Percentiles rank a stretch among this genome's conserved stretches.
These are phyloP conservation scores for Venturia asperata DNA, from an alignment of 2,329 filamentous ascomycete genomes.

Conservation along the genomic window DNA sequence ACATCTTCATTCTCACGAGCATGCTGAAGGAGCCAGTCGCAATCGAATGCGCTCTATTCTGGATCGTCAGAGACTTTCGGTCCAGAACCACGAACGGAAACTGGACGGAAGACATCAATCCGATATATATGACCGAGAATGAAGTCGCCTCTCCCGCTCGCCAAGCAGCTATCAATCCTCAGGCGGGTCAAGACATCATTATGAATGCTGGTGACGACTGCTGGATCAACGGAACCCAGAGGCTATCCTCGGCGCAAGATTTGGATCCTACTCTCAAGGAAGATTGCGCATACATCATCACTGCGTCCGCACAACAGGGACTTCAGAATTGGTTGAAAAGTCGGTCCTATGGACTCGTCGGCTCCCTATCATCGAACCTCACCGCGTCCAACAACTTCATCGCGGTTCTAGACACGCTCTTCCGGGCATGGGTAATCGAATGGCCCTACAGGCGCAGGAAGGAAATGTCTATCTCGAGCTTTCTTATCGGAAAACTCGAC, in stretches of 20 bases:
- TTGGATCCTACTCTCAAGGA: not conserved
- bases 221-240: slow-evolving; percentile 2
- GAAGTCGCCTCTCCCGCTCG: not conserved
- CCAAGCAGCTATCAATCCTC: not conserved
- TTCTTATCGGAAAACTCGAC: not conserved
- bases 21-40: not conserved
- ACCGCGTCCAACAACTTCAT: not conserved
- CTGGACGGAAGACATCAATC: not conserved
- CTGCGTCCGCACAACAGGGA: not conserved
- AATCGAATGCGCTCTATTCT: not conserved
- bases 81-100: not conserved
- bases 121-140: not conserved
- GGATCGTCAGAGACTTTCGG: not conserved
- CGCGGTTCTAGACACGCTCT: not conserved
- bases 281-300: not conserved
- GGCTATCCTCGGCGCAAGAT: not conserved
- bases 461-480: not conserved
- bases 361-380: not conserved
- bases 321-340: slow-evolving; percentile 1
- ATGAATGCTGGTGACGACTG: not conserved
- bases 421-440: not conserved
- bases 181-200: not conserved
- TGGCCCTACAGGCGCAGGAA: not conserved
- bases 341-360: not conserved
- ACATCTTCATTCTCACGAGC: not conserved